Evolutionary conservation across 768 basidiomycete species (phyloP).

Genomic region (Boletus pseudopeckii): DNA sequence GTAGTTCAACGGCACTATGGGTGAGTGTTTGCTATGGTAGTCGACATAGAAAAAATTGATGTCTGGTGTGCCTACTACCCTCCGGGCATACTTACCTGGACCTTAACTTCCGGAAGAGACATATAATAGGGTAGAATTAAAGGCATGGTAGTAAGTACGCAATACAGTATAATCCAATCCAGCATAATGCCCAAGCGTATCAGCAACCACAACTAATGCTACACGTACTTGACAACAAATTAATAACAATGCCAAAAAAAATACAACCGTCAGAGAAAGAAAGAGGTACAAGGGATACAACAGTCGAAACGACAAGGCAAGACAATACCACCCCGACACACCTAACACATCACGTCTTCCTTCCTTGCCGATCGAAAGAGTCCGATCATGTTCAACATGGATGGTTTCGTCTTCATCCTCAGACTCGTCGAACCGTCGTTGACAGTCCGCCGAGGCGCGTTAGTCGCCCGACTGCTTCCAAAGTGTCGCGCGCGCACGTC

Average conservation of each 20-base stretch:
- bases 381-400: constrained; percentile 28
- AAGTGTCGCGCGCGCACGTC: neutral
- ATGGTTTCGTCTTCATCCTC: constrained; percentile 21
- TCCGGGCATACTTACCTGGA: too few species aligned
- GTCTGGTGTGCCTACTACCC: too few species aligned
- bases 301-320: too few species aligned
- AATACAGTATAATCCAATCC: neutral
- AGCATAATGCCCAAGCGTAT: neutral
- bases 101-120: too few species aligned
- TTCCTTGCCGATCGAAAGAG: constrained; percentile 30
- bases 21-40: too few species aligned
- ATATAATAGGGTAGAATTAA: neutral
- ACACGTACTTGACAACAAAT: neutral
- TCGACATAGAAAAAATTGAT: too few species aligned
- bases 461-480: constrained; percentile 3
- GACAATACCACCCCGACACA: neutral
- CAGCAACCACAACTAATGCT: neutral
- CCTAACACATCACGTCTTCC: constrained; percentile 12
- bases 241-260: neutral
- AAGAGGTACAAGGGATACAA: too few species aligned
- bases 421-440: constrained; percentile 8
- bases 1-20: too few species aligned
- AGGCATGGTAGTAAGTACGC: neutral
- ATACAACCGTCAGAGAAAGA: neutral
- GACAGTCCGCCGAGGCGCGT: constrained; percentile 1